Conservation (phyloP, 2,329 filamentous ascomycete genomes). For the Corinectria fuckeliana region DNA sequence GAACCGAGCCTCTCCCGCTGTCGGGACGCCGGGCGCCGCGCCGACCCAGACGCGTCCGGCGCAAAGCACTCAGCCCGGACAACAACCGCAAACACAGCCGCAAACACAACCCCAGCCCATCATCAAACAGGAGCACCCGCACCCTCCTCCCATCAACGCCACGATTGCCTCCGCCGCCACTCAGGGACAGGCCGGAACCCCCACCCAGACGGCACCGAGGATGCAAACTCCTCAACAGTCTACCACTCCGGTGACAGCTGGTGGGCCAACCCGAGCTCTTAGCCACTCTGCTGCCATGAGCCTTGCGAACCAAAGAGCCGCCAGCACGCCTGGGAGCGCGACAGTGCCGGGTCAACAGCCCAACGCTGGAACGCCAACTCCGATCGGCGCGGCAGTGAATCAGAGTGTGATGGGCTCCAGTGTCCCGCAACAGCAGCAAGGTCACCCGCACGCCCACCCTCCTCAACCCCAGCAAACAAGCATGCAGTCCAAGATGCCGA, state of each 20-base stretch:
- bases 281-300: slow-evolving; percentile 59
- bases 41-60: slow-evolving; percentile 40
- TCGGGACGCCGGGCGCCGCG: slow-evolving; percentile 32
- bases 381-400: slow-evolving; percentile 39
- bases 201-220: slow-evolving; percentile 55
- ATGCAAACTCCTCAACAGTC: slow-evolving; percentile 60
- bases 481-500: slow-evolving; percentile 73
- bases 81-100: slow-evolving; percentile 36
- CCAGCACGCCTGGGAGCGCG: slow-evolving; percentile 43
- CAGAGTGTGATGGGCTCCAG: slow-evolving; percentile 43
- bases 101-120: slow-evolving; percentile 37
- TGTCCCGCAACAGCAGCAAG: slow-evolving; percentile 43
- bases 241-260: slow-evolving; percentile 47
- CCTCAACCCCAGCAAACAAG: slow-evolving; percentile 49
- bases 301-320: slow-evolving; percentile 53
- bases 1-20: slow-evolving; percentile 40
- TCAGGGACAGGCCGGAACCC: slow-evolving; percentile 51
- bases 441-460: slow-evolving; percentile 57
- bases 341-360: slow-evolving; percentile 41
- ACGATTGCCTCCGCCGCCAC: slow-evolving; percentile 48
- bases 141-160: slow-evolving; percentile 56
- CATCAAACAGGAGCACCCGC: slow-evolving; percentile 45
- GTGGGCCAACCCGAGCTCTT: slow-evolving; percentile 50
- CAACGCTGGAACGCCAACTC: slow-evolving; percentile 40
- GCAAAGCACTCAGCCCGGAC: slow-evolving; percentile 36